Conservation (phyloP, 2,329 filamentous ascomycete species). For the Albifimbria verrucaria region DNA sequence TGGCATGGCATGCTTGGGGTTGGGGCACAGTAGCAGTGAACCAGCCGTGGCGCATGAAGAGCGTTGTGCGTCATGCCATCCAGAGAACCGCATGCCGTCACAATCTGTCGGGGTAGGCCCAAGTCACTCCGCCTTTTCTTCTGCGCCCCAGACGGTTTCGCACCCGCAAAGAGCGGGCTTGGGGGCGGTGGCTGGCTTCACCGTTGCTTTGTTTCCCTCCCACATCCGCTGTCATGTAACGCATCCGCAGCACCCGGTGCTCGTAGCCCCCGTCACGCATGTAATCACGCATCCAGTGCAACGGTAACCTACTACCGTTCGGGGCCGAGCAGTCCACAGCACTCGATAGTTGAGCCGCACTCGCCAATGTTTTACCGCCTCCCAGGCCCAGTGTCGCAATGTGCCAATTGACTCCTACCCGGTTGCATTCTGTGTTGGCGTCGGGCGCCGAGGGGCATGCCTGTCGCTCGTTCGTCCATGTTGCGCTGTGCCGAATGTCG, state of each 20-base stretch:
- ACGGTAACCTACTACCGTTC: background rate
- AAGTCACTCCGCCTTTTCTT: slow-evolving; percentile 2
- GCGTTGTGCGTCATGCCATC: background rate
- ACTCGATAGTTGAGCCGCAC: background rate
- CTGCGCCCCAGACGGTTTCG: background rate
- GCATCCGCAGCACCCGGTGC: background rate
- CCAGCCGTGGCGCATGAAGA: too few species aligned
- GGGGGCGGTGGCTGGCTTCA: background rate
- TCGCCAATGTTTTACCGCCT: too few species aligned
- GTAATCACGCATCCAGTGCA: background rate
- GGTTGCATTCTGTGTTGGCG: too few species aligned
- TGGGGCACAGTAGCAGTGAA: too few species aligned
- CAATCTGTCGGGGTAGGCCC: background rate
- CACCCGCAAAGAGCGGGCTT: slow-evolving; percentile 1
- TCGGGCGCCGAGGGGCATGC: too few species aligned
- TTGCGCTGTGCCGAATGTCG: background rate
- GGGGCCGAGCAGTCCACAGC: background rate
- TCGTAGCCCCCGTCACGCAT: background rate
- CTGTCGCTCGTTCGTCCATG: background rate
- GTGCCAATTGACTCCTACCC: background rate
- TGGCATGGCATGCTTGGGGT: background rate
- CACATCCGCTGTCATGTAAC: background rate
- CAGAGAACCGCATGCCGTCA: background rate
- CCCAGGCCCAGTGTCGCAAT: too few species aligned
- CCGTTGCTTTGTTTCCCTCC: background rate